Percentiles rank a stretch among this genome's conserved stretches.
Conservation (phyloP, 176 grass and related monocot genomes). For the Dactylis glomerata region DNA sequence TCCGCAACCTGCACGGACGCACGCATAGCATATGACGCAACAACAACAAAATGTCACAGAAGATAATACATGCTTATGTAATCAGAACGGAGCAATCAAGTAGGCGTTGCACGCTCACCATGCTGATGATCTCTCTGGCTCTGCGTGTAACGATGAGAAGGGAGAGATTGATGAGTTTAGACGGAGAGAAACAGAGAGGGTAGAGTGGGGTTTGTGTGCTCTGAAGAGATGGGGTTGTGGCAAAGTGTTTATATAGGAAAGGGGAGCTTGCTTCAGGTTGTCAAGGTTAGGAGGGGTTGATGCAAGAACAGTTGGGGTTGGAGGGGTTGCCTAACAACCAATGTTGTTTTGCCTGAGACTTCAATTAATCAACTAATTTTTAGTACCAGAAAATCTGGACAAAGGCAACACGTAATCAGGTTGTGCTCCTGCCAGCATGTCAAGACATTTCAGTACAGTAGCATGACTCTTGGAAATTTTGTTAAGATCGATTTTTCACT, state of each 20-base stretch:
- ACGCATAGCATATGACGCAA: neutral
- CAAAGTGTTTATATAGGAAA: slow-evolving; percentile 13
- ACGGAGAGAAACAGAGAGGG: neutral
- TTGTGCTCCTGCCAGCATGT: neutral
- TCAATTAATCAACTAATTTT: neutral
- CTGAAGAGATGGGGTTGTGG: neutral
- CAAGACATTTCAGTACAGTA: neutral
- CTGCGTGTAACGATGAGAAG: neutral
- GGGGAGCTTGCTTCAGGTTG: neutral
- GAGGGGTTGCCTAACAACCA: slow-evolving; percentile 49
- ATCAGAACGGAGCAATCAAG: neutral
- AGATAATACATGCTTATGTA: neutral
- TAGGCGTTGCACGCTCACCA: slow-evolving; percentile 27
- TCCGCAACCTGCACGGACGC: slow-evolving; percentile 38
- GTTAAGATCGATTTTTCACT: neutral
- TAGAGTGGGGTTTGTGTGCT: slow-evolving; percentile 2
- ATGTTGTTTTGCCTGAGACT: neutral
- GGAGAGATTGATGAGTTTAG: neutral
- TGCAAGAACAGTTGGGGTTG: slow-evolving; percentile 45
- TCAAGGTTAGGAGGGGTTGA: neutral
- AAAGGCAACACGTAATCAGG: neutral
- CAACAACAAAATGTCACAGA: neutral
- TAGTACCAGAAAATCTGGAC: neutral
- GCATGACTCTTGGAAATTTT: neutral
- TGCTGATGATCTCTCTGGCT: neutral